Evolutionary conservation across 257 asterid genomes (phyloP).

Genomic region (Plantago major): DNA sequence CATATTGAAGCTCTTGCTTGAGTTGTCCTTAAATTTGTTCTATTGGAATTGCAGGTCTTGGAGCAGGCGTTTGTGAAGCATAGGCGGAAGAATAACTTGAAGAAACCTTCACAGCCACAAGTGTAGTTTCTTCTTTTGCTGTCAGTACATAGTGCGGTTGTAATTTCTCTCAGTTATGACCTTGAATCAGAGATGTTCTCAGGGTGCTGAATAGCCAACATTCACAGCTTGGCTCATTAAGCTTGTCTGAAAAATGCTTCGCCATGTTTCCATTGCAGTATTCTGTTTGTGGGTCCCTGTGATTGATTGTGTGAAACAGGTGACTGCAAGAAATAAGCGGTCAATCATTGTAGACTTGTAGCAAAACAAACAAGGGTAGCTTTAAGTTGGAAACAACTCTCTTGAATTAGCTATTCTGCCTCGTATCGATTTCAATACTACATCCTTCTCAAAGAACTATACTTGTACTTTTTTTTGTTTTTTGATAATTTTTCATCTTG

Average conservation of each 20-base stretch:
- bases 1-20: constrained; percentile 6
- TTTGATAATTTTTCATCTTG: no score
- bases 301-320: no score
- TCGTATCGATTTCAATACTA: no score
- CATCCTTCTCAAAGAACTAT: no score
- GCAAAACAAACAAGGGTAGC: no score
- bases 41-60: constrained; percentile 51
- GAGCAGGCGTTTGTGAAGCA: constrained; percentile 70
- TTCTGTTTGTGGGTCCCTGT: no score
- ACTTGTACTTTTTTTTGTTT: no score
- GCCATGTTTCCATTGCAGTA: no score
- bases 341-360: no score
- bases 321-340: no score
- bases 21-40: constrained; percentile 8
- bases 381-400: no score
- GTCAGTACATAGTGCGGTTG: background rate
- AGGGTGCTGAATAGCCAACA: background rate
- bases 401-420: no score
- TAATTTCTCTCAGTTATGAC: background rate
- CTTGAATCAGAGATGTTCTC: background rate
- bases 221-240: background rate
- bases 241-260: background rate
- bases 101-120: constrained; percentile 39
- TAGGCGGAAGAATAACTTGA: constrained; percentile 73
- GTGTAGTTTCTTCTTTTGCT: constrained; percentile 15